phyloP scores from a whole-genome alignment of 1,139 yeast species.

The Geotrichum phurueaensis region DNA sequence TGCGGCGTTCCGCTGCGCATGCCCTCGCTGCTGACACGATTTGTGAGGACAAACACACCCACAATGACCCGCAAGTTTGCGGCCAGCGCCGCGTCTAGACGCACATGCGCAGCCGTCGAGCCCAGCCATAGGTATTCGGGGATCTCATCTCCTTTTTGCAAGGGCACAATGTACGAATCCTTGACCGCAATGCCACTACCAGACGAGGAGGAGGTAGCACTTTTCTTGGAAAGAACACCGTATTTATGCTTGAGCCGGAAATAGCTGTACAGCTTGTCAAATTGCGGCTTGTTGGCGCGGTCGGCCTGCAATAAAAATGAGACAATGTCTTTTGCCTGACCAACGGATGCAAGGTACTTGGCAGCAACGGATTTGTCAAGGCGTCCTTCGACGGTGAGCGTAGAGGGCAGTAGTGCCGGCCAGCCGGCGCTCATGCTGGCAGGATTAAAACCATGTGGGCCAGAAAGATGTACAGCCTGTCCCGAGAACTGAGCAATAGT shows the following conservation, averaged over 20 bases:
- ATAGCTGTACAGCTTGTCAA: conserved; percentile 49
- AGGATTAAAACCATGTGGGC: conserved; percentile 30
- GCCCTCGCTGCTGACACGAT: not conserved
- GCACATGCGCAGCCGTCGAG: not conserved
- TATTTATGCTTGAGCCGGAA: conserved; percentile 46
- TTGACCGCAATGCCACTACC: conserved; percentile 42
- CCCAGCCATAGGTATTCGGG: conserved; percentile 25
- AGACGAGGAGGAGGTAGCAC: conserved; percentile 9
- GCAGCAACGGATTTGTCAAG: conserved; percentile 51
- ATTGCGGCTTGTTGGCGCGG: conserved; percentile 25
- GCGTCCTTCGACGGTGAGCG: conserved; percentile 56
- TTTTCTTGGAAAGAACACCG: conserved; percentile 53
- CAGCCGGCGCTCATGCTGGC: conserved; percentile 20
- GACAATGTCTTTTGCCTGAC: conserved; percentile 46
- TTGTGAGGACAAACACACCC: conserved; percentile 9
- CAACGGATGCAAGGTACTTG: conserved; percentile 48
- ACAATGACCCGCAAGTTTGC: conserved; percentile 8
- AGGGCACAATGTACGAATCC: conserved; percentile 58
- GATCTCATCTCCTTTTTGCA: conserved; percentile 29
- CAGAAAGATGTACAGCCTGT: conserved; percentile 42
- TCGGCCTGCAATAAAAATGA: conserved; percentile 37
- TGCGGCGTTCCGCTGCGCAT: not conserved
- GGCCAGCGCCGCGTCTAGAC: conserved; percentile 1
- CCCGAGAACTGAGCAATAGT: conserved; percentile 49
- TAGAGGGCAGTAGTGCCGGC: conserved; percentile 34